A percentile compares a stretch with the other conserved stretches of the same genome.
phyloP scores from a whole-genome alignment of 2,329 filamentous ascomycete species.

The Pseudogymnoascus sp. region DNA sequence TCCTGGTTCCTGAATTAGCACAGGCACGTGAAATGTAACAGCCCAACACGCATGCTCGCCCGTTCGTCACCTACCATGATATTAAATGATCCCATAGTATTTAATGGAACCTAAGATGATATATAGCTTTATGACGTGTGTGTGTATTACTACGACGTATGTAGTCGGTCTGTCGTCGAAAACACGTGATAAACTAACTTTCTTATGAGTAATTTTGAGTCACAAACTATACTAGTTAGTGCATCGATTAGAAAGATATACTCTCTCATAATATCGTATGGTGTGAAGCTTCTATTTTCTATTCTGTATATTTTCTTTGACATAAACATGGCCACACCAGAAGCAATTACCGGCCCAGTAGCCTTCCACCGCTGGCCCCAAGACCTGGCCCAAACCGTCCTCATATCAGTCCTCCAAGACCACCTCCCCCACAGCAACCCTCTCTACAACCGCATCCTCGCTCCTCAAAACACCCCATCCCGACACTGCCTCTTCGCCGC shows the following conservation, averaged over 20 bases:
- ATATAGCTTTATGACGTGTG: background rate
- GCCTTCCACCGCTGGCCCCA: conserved; percentile 16
- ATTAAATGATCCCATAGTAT: background rate
- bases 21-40: background rate
- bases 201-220: background rate
- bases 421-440: conserved; percentile 26
- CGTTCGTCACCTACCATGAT: background rate
- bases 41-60: background rate
- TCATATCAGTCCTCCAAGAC: conserved; percentile 19
- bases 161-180: background rate
- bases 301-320: background rate
- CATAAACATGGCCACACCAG: background rate
- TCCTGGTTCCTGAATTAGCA: background rate
- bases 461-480: conserved; percentile 23
- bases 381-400: conserved; percentile 16
- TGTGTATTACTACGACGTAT: no score
- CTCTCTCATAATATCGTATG: background rate
- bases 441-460: conserved; percentile 24
- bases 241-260: background rate
- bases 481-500: conserved; percentile 26
- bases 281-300: background rate
- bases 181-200: background rate
- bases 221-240: background rate
- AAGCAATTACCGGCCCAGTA: background rate
- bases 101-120: background rate